Evolutionary conservation across 768 basidiomycete species (phyloP).

Genomic region (Macrolepiota dolichaula): DNA sequence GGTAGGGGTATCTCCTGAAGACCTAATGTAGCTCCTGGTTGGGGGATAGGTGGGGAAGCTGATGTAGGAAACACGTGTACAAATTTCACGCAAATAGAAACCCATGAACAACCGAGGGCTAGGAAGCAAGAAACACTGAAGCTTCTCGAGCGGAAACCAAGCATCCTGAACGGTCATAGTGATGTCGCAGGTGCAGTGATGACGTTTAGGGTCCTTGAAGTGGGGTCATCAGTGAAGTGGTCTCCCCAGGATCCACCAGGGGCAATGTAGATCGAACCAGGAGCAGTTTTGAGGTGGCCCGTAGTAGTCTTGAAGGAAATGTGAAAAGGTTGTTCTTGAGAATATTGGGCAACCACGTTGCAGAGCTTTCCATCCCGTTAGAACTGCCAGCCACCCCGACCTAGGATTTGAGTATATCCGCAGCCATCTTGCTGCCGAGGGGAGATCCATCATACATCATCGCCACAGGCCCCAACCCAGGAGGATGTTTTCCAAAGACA

Average conservation of each 20-base stretch:
- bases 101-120: too few species aligned
- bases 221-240: conserved; percentile 61
- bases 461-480: too few species aligned
- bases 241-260: conserved; percentile 56
- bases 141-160: conserved; percentile 39
- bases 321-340: conserved; percentile 51
- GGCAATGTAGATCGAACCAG: conserved; percentile 71
- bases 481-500: too few species aligned
- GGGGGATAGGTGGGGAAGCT: conserved; percentile 67
- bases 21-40: conserved; percentile 52
- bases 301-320: conserved; percentile 73
- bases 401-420: conserved; percentile 60
- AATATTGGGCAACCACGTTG: conserved; percentile 42
- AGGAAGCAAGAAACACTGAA: conserved; percentile 43
- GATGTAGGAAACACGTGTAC: conserved; percentile 44
- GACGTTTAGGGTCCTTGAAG: conserved; percentile 53
- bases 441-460: conserved; percentile 68
- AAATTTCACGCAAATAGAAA: conserved; percentile 56
- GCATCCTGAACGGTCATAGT: conserved; percentile 37
- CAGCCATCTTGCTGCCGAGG: too few species aligned
- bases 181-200: conserved; percentile 41
- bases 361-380: conserved; percentile 61
- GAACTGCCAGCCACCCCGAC: conserved; percentile 69
- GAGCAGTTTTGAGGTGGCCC: conserved; percentile 75
- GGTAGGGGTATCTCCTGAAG: conserved; percentile 21